Base-by-base conservation (phyloP, 768 basidiomycete species). In the Sporobolomyces pararoseus region DNA sequence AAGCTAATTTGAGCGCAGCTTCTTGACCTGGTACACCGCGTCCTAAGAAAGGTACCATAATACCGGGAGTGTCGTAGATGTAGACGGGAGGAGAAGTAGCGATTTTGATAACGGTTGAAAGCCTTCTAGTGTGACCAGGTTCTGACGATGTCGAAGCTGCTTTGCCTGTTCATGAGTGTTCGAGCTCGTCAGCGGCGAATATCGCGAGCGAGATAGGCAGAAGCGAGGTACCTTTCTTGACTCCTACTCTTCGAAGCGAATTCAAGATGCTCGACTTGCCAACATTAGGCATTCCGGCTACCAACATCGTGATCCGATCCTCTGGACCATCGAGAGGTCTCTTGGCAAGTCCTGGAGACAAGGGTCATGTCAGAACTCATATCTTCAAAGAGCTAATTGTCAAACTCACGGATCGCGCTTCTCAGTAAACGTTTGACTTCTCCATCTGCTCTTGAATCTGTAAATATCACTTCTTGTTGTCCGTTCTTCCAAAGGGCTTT, bases 281-380 rank as follows among this genome's bases (percentile, higher is more conserved):
- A 54, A 97, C 92, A 79, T 98, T 98, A 23, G 96, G 96, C 95
- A 99, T 98, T 29, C 96, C 96, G 67, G 96, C 88, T 29, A 98
- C 91, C 3, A 97, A 84, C 10, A 97, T 88, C 75, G 49, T 62
- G 27, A 74, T 71, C 29, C 68, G 68, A 58, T 74, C 70, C 34
- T 68, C 70, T 17, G 66, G 63, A n/a, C 66, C 66, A 16, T 71
- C 66, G 16, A 71, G 64, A 5, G 66, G 66, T 27, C 72, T 50
- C 21, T 67, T 65, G 0, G 68, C 68, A 7, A 74, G 53, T 0
- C 54, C 72, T 63, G 46, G 13, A 9, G n/a, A 21, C 7, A 5
- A 3, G 25, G 23, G 4, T 7, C 25, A 13, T 29, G 13, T 27
- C 21, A 1, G 7, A 32, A 16, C 17, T 44, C 25, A 31, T 2